Evolutionary conservation across 208 protist genomes (phyloP), one percentile per base, ranked within the genome.

Genomic region (Kentomonas sorsogonicus): DNA sequence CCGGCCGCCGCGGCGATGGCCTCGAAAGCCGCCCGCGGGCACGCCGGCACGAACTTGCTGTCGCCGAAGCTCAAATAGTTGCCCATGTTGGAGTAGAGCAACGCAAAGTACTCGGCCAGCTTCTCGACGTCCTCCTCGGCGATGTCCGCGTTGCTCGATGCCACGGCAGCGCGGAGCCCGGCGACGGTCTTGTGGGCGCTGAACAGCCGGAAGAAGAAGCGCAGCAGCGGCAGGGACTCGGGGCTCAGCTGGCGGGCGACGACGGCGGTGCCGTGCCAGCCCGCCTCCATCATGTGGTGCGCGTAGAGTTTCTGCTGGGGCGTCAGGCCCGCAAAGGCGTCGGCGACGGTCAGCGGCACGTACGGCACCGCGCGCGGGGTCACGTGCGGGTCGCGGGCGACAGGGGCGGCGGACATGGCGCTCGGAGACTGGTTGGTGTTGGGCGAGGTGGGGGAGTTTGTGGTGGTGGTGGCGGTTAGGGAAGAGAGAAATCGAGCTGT

Each of bases 51-150:
- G 41, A 97, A 95, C 72, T 98, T 98, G 53, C 70, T 90, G 72
- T 98, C 93, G 33, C 94, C 94, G 61, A 98, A 98, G 25, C 63
- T 80, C 16, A 83, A 46, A 56, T 97, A 98, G 78, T 98, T 98
- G 59, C 94, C 93, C 81, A 94, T 83, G 74, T 97, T 98, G 25
- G 74, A 63, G 75, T 89, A 95, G 34, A 96, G 72, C 27, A 74
- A 46, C 9, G 89, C 81, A 11, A 76, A 58, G 74, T 95, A 97
- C 45, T 88, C 59, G 4, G 93, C 31, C 30, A 97, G 77, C 31
- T 60, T 36, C 0, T 63, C 44, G 34, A 79, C 77, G 2, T 89
- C 81, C 0, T 91, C 76, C 10, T 73, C 66, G 23, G 26, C 44
- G 10, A 85, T 44, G 9, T 53, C 30, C 1, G 43, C 38, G 40